A percentile compares a stretch with the other conserved stretches of the same genome.
These are phyloP conservation scores for Ajuga chamaepitys DNA, from an alignment of 257 asterid genomes.

Conservation along the genomic window DNA sequence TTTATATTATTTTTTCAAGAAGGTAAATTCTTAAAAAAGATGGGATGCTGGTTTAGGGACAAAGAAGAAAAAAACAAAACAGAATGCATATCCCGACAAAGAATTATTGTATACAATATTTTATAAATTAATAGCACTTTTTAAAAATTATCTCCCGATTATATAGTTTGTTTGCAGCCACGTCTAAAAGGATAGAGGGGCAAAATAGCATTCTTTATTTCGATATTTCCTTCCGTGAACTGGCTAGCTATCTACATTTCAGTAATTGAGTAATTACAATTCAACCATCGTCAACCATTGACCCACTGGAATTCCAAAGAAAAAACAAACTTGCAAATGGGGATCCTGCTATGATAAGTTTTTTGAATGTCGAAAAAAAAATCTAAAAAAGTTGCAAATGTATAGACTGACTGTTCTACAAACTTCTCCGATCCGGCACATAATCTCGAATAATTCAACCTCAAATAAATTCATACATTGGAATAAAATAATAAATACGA, in stretches of 20 bases:
- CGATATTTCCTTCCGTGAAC: too few relatives aligned
- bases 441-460: neutral
- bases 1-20: too few relatives aligned
- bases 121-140: neutral
- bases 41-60: too few relatives aligned
- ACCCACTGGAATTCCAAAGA: neutral
- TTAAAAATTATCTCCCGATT: too few relatives aligned
- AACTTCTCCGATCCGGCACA: neutral
- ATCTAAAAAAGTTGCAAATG: neutral
- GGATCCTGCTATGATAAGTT: neutral
- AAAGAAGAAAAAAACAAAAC: too few relatives aligned
- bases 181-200: too few relatives aligned
- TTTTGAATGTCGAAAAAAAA: neutral
- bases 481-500: neutral
- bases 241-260: too few relatives aligned
- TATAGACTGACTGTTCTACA: neutral
- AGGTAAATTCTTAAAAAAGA: too few relatives aligned
- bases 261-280: too few relatives aligned
- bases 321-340: neutral
- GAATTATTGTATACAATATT: neutral
- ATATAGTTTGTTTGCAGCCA: too few relatives aligned
- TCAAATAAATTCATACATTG: neutral
- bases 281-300: conserved; percentile 14
- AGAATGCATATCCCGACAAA: neutral
- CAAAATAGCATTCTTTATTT: too few relatives aligned